phyloP scores from a whole-genome alignment of 805 yeast species.

The Saccharomycopsis javanensis region DNA sequence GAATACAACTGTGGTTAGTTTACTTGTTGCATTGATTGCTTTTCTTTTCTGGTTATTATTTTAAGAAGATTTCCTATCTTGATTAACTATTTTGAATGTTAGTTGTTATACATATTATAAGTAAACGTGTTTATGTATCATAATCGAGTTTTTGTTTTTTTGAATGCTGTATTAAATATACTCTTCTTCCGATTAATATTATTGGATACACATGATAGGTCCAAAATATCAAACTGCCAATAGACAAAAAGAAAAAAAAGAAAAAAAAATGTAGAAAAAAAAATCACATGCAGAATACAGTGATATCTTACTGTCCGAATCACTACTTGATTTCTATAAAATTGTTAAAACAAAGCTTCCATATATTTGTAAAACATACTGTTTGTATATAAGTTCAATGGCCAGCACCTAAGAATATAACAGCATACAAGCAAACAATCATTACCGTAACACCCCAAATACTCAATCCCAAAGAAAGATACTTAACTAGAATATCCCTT shows the following conservation, averaged over 20 bases:
- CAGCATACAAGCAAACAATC: slow-evolving; percentile 40
- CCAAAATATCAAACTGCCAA: too few relatives aligned
- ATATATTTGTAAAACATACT: neutral
- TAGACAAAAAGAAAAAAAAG: too few relatives aligned
- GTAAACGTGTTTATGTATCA: slow-evolving; percentile 1
- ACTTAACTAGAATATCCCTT: slow-evolving; percentile 30
- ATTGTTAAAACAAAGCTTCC: neutral
- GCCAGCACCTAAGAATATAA: slow-evolving; percentile 27
- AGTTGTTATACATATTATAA: slow-evolving; percentile 1
- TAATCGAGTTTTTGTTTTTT: neutral
- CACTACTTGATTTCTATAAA: too few relatives aligned
- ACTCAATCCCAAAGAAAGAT: slow-evolving; percentile 37
- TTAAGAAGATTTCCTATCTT: slow-evolving; percentile 3
- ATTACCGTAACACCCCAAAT: slow-evolving; percentile 54
- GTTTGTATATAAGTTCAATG: slow-evolving; percentile 18
- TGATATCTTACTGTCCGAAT: too few relatives aligned
- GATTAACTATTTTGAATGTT: neutral
- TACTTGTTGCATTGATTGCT: slow-evolving; percentile 1
- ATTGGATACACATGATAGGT: neutral
- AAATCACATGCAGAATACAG: too few relatives aligned
- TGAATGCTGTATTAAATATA: neutral
- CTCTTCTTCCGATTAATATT: neutral
- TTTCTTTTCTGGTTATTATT: slow-evolving; percentile 1
- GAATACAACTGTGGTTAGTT: slow-evolving; percentile 11
- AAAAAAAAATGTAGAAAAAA: too few relatives aligned